A percentile compares a stretch with the other conserved stretches of the same genome.
Evolutionary conservation across 1,139 yeast species (phyloP).

Genomic region (Yamadazyma dushanensis): DNA sequence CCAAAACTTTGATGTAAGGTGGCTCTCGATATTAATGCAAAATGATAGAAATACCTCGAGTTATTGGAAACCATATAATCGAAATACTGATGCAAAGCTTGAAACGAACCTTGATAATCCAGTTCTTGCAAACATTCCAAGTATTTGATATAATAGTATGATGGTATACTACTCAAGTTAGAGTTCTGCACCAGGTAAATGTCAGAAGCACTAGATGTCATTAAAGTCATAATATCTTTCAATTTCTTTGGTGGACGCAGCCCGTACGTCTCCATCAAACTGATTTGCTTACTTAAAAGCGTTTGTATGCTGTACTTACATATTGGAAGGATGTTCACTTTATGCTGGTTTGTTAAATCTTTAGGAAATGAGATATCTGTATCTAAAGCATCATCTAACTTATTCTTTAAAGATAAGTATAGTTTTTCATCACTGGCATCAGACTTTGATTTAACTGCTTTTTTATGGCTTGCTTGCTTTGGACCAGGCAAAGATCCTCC

Average conservation of each 20-base stretch:
- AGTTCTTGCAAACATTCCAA: constrained; percentile 60
- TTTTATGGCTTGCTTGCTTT: not conserved
- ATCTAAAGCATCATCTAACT: constrained; percentile 23
- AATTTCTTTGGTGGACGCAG: constrained; percentile 51
- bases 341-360: constrained; percentile 14
- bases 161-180: constrained; percentile 53
- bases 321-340: constrained; percentile 29
- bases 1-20: constrained; percentile 76
- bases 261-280: constrained; percentile 54
- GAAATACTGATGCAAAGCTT: constrained; percentile 74
- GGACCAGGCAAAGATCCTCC: constrained; percentile 20
- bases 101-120: constrained; percentile 74
- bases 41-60: constrained; percentile 70
- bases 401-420: constrained; percentile 20
- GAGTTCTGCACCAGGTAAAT: constrained; percentile 45
- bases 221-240: constrained; percentile 41
- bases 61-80: constrained; percentile 80
- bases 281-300: constrained; percentile 56
- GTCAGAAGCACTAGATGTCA: constrained; percentile 45
- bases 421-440: constrained; percentile 18
- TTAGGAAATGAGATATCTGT: constrained; percentile 18
- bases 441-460: constrained; percentile 6
- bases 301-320: constrained; percentile 55
- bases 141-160: constrained; percentile 64
- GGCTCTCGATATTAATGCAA: constrained; percentile 79